Evolutionary conservation across 2,329 filamentous ascomycete genomes (phyloP).

Genomic region (Cercospora citrullina): DNA sequence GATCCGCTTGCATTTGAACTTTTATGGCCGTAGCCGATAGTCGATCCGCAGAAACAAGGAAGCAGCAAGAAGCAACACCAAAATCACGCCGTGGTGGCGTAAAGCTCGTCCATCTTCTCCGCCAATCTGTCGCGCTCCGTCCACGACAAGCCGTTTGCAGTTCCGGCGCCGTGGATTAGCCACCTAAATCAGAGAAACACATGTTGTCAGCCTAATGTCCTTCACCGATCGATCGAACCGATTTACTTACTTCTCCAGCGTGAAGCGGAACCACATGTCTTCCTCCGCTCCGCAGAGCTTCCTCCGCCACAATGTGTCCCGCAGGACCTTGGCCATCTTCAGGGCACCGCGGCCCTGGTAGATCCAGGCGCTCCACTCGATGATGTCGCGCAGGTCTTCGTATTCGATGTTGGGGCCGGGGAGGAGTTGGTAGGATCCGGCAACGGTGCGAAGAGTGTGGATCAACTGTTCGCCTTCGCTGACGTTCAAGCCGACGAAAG

Average conservation of each 20-base stretch:
- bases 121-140: not conserved
- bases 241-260: not conserved
- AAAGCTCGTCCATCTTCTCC: not conserved
- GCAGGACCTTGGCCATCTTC: not conserved
- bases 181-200: not conserved
- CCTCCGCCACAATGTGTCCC: not conserved
- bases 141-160: not conserved
- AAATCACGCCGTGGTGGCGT: not conserved
- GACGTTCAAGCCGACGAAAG: not conserved
- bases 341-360: not conserved
- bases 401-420: slow-evolving; percentile 2
- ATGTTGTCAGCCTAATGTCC: not conserved
- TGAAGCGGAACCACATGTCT: not conserved
- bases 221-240: not conserved
- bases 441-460: not conserved
- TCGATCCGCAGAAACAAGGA: not conserved
- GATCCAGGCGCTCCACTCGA: not conserved
- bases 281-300: slow-evolving; percentile 2
- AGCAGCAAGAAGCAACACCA: not conserved
- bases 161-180: not conserved
- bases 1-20: not conserved
- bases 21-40: not conserved
- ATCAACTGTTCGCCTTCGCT: not conserved
- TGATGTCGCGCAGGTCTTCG: not conserved
- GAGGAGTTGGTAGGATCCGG: not conserved